Evolutionary conservation across 495 filamentous ascomycete species (phyloP), one percentile per base, ranked within the genome.

Genomic region (Penicillium roqueforti): DNA sequence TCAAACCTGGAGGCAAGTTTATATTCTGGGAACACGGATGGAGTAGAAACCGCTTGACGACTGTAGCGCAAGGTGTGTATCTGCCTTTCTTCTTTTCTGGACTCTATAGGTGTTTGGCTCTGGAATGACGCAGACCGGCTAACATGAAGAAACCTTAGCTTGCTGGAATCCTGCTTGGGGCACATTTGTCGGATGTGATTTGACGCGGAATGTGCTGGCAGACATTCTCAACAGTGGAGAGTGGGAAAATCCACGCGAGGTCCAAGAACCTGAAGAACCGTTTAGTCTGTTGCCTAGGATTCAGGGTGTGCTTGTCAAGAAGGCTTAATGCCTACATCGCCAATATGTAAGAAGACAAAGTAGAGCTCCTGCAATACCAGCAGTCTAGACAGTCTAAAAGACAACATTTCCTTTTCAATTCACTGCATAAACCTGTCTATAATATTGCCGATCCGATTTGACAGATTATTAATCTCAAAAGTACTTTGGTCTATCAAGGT

Each of bases 11-110:
- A 1, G 69, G 69, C 38, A 67, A 62, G 19, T 69, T 78, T 47
- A 56, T 78, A 8, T 74, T 78, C 49, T 76, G 71, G 69, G 75
- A 78, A 50, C 73, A 78, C 44, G 60, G 47, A n/a, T 37, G 40
- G 45, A 74, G 54, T 51, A 51, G 46, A 41, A 50, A 73, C 25
- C n/a, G 6, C 34, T 28, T 68, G 22, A 73, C 73, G 36, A 49
- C 44, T 31, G 36, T 53, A 14, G 53, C 32, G 44, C 67, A 70
- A 63, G 62, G 67, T 68, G 63, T 52, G 13, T 41, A 13, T 41
- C 10, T 23, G 20, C 28, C 28, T 29, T 26, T 29, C 28, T 11
- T 29, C 9, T 9, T 29, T 11, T 11, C 26, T 28, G 26, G 26
- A 28, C 7, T 2, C 8, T 28, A 7, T 1, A 28, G 26, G 10